Percentiles rank a stretch among this genome's conserved stretches.
These are phyloP conservation scores for Teratosphaeria viscida DNA, from an alignment of 2,329 filamentous ascomycete genomes.

Conservation along the genomic window DNA sequence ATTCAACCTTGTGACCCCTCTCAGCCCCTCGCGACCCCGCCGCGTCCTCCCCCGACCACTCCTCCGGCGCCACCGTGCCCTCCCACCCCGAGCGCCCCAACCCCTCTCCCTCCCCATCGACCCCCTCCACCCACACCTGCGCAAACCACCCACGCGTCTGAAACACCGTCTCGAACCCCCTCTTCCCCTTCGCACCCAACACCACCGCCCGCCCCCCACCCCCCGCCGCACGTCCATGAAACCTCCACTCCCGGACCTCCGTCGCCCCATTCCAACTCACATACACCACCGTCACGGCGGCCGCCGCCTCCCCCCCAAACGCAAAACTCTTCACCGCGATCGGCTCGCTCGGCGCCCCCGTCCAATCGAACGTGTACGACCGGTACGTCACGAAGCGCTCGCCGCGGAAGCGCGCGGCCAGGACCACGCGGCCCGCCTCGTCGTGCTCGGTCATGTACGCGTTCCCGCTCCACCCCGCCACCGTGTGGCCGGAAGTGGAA, in stretches of 20 bases:
- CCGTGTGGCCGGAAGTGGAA: neutral
- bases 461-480: neutral
- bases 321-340: neutral
- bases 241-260: neutral
- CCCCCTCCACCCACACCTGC: neutral
- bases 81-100: neutral
- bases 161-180: neutral
- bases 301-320: neutral
- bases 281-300: neutral
- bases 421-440: neutral
- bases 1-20: neutral
- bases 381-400: neutral
- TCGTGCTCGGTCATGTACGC: neutral
- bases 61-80: neutral
- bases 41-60: neutral
- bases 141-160: neutral
- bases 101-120: neutral
- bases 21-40: neutral
- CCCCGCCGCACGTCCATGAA: neutral
- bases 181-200: neutral
- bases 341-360: neutral
- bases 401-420: neutral
- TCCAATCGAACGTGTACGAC: neutral
- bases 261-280: conserved; percentile 3
- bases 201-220: neutral